These are phyloP conservation scores for Saccharomyces hybrid DNA, from an alignment of 1,139 yeast genomes.

Conservation along the genomic window DNA sequence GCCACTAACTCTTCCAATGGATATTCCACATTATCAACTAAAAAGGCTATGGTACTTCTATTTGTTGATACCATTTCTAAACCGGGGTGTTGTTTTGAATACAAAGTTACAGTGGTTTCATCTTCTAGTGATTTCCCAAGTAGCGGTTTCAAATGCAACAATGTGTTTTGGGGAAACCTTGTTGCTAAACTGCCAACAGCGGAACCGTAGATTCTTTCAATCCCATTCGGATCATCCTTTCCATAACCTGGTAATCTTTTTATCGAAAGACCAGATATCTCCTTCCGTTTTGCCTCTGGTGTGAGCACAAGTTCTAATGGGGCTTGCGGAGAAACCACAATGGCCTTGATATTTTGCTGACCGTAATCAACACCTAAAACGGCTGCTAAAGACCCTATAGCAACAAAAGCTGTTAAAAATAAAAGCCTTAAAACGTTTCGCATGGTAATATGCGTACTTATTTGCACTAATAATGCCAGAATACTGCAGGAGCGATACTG, in stretches of 20 bases:
- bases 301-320: constrained; percentile 83
- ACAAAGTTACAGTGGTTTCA: constrained; percentile 40
- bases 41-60: constrained; percentile 51
- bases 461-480: background rate
- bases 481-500: background rate
- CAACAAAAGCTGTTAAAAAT: constrained; percentile 2
- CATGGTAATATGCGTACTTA: background rate
- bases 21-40: constrained; percentile 43
- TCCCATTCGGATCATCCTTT: constrained; percentile 33
- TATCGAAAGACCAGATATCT: constrained; percentile 68
- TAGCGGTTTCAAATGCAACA: constrained; percentile 60
- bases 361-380: constrained; percentile 88
- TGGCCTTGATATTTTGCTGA: constrained; percentile 80
- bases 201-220: constrained; percentile 75
- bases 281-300: constrained; percentile 88
- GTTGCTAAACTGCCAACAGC: constrained; percentile 64
- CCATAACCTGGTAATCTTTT: constrained; percentile 35
- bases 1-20: constrained; percentile 78
- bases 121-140: constrained; percentile 53
- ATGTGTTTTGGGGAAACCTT: constrained; percentile 66
- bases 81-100: constrained; percentile 54
- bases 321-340: constrained; percentile 83
- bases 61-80: constrained; percentile 43
- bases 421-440: background rate
- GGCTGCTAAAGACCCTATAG: constrained; percentile 39